Conservation (phyloP, 2,329 filamentous ascomycete species). For the Tolypocladium paradoxum region DNA sequence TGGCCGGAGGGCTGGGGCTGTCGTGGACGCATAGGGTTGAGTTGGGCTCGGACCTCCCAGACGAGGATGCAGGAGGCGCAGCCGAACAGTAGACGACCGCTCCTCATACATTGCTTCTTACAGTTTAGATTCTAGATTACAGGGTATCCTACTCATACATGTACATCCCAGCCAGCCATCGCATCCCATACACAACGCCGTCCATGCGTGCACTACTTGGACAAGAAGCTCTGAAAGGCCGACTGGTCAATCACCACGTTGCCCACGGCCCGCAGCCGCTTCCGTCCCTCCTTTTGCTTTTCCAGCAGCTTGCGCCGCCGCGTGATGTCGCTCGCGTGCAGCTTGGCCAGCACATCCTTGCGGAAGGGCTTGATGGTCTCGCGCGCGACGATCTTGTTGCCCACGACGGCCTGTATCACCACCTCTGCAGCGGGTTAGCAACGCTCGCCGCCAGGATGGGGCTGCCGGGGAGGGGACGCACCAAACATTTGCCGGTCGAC, state of each 20-base stretch:
- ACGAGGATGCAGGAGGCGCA: conserved; percentile 11
- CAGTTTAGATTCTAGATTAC: neutral
- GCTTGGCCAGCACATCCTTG: conserved; percentile 86
- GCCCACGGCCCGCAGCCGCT: conserved; percentile 72
- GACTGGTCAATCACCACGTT: conserved; percentile 96
- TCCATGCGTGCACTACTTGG: conserved; percentile 45
- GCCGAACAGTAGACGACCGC: neutral
- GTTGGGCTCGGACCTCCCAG: conserved; percentile 28
- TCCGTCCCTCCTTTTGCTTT: conserved; percentile 92
- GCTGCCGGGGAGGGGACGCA: conserved; percentile 13
- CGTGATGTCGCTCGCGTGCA: conserved; percentile 83
- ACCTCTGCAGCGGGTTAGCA: conserved; percentile 47
- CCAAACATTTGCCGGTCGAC: conserved; percentile 91
- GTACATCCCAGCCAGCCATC: neutral
- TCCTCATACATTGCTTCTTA: neutral
- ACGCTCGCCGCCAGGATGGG: neutral
- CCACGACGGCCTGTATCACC: conserved; percentile 83
- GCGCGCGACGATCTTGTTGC: conserved; percentile 72
- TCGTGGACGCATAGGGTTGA: conserved; percentile 24
- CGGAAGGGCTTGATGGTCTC: conserved; percentile 95
- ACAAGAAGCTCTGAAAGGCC: conserved; percentile 87
- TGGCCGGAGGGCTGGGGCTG: conserved; percentile 23
- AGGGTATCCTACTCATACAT: neutral
- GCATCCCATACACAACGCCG: neutral
- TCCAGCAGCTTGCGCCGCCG: conserved; percentile 79